These are phyloP conservation scores for Apiospora arundinis DNA, from an alignment of 2,329 filamentous ascomycete species.

Conservation along the genomic window DNA sequence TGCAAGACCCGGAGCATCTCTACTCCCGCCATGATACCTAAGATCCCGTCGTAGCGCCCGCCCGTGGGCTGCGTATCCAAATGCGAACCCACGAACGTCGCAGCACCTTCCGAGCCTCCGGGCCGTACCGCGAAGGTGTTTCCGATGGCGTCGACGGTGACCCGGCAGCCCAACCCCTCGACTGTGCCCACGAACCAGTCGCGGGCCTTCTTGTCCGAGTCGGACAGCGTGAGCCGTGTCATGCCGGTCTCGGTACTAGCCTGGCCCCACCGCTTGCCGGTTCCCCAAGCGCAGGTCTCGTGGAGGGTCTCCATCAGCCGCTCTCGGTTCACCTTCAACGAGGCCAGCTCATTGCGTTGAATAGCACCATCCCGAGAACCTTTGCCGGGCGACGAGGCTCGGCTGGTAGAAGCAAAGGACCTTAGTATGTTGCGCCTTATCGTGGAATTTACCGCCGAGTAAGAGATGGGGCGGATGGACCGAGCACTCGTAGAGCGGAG, in stretches of 20 bases:
- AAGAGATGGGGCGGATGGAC: not conserved
- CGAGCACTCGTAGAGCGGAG: not conserved
- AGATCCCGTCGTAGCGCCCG: conserved; percentile 77
- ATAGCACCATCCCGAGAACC: not conserved
- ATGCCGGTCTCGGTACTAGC: conserved; percentile 73
- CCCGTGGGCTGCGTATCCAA: conserved; percentile 69
- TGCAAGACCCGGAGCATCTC: conserved; percentile 74
- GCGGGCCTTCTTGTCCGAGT: conserved; percentile 73
- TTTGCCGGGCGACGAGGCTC: not conserved
- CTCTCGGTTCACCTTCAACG: conserved; percentile 56
- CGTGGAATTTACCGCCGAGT: not conserved
- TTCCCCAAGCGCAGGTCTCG: conserved; percentile 70
- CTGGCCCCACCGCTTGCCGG: conserved; percentile 61
- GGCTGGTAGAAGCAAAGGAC: not conserved
- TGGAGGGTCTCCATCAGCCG: conserved; percentile 70
- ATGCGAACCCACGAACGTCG: conserved; percentile 75
- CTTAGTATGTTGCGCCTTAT: too few relatives aligned
- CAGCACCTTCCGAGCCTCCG: conserved; percentile 61
- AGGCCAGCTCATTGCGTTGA: not conserved
- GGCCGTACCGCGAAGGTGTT: conserved; percentile 79
- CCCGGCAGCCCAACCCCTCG: conserved; percentile 67
- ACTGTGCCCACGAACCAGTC: conserved; percentile 77
- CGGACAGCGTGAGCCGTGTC: conserved; percentile 74
- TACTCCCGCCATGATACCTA: conserved; percentile 75
- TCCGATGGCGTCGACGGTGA: conserved; percentile 77